Conservation (phyloP, 2,329 filamentous ascomycete genomes). For the Thyridium curvatum region DNA sequence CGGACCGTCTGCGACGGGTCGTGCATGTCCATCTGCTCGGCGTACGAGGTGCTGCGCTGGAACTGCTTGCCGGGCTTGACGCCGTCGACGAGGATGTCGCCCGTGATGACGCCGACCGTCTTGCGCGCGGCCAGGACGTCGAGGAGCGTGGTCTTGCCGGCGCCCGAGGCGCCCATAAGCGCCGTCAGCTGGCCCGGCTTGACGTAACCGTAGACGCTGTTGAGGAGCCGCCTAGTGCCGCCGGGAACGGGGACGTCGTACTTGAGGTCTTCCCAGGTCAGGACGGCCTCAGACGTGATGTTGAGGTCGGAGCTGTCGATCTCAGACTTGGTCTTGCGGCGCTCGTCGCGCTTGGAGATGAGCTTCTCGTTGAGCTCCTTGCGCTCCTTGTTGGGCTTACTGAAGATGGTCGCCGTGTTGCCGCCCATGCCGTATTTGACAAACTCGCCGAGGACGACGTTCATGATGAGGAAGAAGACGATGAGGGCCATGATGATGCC, state of each 20-base stretch:
- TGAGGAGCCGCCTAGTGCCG: constrained; percentile 49
- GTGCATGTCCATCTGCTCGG: constrained; percentile 57
- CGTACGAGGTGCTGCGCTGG: constrained; percentile 55
- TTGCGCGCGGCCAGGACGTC: constrained; percentile 64
- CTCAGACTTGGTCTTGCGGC: constrained; percentile 38
- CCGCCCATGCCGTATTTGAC: constrained; percentile 74
- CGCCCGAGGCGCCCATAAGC: constrained; percentile 78
- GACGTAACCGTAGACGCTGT: constrained; percentile 60
- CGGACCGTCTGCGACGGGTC: constrained; percentile 57
- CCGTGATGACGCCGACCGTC: constrained; percentile 53
- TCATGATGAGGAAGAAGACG: constrained; percentile 66
- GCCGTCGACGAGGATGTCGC: constrained; percentile 52
- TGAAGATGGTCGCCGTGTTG: constrained; percentile 73
- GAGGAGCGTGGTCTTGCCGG: constrained; percentile 79
- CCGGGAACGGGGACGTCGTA: constrained; percentile 63
- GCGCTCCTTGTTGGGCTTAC: constrained; percentile 61
- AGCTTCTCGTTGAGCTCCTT: constrained; percentile 60
- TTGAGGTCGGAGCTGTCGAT: constrained; percentile 42
- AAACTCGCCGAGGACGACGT: constrained; percentile 73
- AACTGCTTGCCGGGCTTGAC: constrained; percentile 51
- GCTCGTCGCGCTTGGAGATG: constrained; percentile 49
- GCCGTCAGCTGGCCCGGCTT: constrained; percentile 70
- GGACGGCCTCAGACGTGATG: constrained; percentile 56
- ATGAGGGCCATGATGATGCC: constrained; percentile 76
- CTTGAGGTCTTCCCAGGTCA: constrained; percentile 82